Percentiles rank a stretch among this genome's conserved stretches.
Evolutionary conservation across 768 basidiomycete genomes (phyloP).

Genomic region (Russula griseocarnosa): DNA sequence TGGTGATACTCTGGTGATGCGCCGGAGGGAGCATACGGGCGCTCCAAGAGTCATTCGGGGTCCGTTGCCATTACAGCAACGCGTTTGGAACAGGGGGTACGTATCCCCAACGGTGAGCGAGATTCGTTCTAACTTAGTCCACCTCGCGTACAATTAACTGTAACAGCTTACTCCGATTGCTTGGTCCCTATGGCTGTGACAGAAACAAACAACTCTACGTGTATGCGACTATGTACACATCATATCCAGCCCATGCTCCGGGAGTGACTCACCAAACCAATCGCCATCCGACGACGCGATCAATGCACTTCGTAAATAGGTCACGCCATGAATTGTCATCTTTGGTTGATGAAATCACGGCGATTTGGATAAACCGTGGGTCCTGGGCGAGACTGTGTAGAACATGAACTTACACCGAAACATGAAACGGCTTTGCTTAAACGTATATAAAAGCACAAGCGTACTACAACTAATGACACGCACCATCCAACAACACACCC

Average conservation of each 20-base stretch:
- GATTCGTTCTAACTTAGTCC: constrained; percentile 22
- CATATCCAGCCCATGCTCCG: constrained; percentile 10
- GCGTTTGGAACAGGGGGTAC: constrained; percentile 13
- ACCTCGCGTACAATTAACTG: constrained; percentile 5
- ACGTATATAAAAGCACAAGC: constrained; percentile 11
- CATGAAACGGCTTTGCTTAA: constrained; percentile 16
- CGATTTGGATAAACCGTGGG: constrained; percentile 14
- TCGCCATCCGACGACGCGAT: constrained; percentile 15
- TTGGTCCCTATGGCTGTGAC: constrained; percentile 9
- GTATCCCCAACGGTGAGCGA: constrained; percentile 1
- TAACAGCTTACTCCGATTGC: not conserved
- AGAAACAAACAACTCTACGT: constrained; percentile 15
- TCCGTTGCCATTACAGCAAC: constrained; percentile 2
- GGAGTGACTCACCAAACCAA: constrained; percentile 21
- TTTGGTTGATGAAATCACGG: constrained; percentile 25
- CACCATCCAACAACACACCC: not conserved
- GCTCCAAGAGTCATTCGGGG: constrained; percentile 7
- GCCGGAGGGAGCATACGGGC: constrained; percentile 3
- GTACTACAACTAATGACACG: not conserved
- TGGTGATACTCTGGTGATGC: constrained; percentile 5
- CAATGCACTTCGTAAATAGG: constrained; percentile 16
- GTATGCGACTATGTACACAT: constrained; percentile 9
- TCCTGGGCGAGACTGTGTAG: constrained; percentile 1
- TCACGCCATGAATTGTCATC: constrained; percentile 8
- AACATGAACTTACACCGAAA: not conserved